Percentiles rank a stretch among this genome's conserved stretches.
These are phyloP conservation scores for Coprinopsis strossmayeri DNA, from an alignment of 768 basidiomycete species.

Conservation along the genomic window DNA sequence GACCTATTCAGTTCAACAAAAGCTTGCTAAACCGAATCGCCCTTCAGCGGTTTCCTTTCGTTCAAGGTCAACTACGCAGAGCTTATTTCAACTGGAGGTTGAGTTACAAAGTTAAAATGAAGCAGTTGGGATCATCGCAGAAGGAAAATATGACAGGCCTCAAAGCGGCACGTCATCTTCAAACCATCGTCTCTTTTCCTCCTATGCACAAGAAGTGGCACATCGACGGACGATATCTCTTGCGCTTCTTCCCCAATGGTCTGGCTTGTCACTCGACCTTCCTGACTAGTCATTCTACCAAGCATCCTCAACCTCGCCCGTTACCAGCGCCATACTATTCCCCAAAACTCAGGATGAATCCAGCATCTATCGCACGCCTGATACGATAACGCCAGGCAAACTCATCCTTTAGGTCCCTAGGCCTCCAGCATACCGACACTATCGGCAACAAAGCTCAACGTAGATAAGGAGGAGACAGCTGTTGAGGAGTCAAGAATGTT, in stretches of 20 bases:
- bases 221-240: not conserved
- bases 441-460: slow-evolving; percentile 45
- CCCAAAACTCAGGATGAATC: slow-evolving; percentile 15
- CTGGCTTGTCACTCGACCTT: not conserved
- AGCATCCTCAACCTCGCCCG: not conserved
- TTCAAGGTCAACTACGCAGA: slow-evolving; percentile 3
- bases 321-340: slow-evolving; percentile 19
- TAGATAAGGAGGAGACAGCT: slow-evolving; percentile 40
- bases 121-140: no score
- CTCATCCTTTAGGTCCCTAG: slow-evolving; percentile 11
- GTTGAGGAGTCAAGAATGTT: not conserved
- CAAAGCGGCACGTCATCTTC: not conserved
- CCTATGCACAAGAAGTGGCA: not conserved
- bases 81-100: not conserved
- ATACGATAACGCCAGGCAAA: slow-evolving; percentile 13
- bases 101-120: no score
- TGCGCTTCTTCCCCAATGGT: not conserved
- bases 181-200: not conserved
- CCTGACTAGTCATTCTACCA: not conserved
- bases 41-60: not conserved
- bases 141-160: not conserved
- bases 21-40: not conserved
- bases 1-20: not conserved
- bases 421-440: slow-evolving; percentile 47
- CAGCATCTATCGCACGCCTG: slow-evolving; percentile 13